Evolutionary conservation across 768 basidiomycete species (phyloP).

Genomic region (Boletus bicolor): DNA sequence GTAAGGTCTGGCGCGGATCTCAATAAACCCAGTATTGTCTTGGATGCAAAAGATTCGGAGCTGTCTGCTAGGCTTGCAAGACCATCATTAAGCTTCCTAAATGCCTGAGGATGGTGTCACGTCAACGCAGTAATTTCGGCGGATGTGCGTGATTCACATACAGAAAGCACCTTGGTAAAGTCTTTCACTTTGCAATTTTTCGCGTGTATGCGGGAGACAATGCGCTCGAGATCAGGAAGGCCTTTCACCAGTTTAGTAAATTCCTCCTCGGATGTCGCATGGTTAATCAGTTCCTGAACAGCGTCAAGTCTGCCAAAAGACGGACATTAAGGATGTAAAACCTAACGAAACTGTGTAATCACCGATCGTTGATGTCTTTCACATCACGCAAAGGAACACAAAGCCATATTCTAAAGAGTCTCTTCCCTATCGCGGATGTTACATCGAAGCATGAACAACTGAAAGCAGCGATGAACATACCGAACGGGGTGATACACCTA

Average conservation of each 20-base stretch:
- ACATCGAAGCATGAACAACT: constrained; percentile 2
- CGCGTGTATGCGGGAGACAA: constrained; percentile 93
- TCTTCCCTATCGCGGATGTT: constrained; percentile 63
- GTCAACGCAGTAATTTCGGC: constrained; percentile 1
- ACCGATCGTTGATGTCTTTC: constrained; percentile 87
- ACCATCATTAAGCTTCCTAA: constrained; percentile 68
- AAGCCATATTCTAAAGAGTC: constrained; percentile 95
- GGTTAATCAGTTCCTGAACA: constrained; percentile 83
- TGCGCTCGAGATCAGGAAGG: constrained; percentile 88
- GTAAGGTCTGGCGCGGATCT: constrained; percentile 78
- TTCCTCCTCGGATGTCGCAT: constrained; percentile 70
- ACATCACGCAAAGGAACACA: constrained; percentile 86
- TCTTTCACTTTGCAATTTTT: constrained; percentile 85
- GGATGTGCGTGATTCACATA: constrained; percentile 32
- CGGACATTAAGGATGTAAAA: constrained; percentile 16
- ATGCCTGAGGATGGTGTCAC: constrained; percentile 50
- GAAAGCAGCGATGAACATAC: constrained; percentile 36
- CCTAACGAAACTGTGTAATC: constrained; percentile 19
- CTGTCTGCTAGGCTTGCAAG: constrained; percentile 59
- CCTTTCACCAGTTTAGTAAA: constrained; percentile 78
- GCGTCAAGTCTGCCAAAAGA: constrained; percentile 73
- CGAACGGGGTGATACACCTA: constrained; percentile 89
- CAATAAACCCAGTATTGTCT: constrained; percentile 70
- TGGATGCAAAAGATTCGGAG: constrained; percentile 73
- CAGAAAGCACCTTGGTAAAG: constrained; percentile 79